Conservation (phyloP, 305 asterid species). For the Fraxinus greggii region DNA sequence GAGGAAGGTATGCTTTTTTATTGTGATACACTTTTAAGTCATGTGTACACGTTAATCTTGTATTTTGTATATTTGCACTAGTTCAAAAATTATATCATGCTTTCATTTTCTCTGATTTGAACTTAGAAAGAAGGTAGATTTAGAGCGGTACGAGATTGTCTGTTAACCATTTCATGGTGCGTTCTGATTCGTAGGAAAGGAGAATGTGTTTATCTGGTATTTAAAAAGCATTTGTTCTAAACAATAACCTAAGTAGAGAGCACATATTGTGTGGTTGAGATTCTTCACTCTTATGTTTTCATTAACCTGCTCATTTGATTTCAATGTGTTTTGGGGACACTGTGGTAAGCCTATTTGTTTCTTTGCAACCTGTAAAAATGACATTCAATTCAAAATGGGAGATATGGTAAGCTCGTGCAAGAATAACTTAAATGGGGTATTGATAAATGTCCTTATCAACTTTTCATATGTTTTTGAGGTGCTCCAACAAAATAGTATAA, state of each 20-base stretch:
- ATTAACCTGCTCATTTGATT: neutral
- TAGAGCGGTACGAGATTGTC: neutral
- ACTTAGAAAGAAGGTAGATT: neutral
- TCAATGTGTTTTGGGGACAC: neutral
- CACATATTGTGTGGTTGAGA: neutral
- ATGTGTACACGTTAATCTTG: neutral
- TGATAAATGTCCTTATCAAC: neutral
- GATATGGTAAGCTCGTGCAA: neutral
- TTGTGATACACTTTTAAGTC: neutral
- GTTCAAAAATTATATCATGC: neutral
- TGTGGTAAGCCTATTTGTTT: neutral
- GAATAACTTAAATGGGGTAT: neutral
- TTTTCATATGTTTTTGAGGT: neutral
- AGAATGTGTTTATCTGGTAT: neutral
- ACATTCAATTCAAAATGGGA: neutral
- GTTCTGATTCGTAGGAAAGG: neutral
- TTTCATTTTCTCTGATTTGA: neutral
- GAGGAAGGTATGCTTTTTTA: conserved; percentile 61
- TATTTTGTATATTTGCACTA: neutral
- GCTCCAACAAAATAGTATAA: neutral
- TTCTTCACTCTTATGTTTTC: neutral
- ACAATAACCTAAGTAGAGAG: neutral
- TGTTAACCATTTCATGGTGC: neutral
- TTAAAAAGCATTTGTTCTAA: neutral
- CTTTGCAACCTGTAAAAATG: neutral